phyloP scores from a whole-genome alignment of 345 rosid species.

The Physaria fendleri region DNA sequence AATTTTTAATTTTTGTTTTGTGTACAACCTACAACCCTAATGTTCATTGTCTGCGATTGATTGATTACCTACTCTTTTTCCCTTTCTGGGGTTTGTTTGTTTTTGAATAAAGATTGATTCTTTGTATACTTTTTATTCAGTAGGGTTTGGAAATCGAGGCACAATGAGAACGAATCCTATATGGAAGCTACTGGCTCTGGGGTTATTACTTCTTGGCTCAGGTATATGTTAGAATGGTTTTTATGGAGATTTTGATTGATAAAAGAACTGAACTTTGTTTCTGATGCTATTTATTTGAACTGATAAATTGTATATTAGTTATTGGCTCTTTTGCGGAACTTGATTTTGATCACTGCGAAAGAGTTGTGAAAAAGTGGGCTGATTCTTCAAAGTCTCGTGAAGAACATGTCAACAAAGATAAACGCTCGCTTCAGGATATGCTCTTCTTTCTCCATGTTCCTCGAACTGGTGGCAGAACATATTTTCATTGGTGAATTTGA shows the following conservation, averaged over 20 bases:
- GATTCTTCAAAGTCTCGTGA: slow-evolving; percentile 39
- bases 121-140: background rate
- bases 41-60: background rate
- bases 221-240: slow-evolving; percentile 36
- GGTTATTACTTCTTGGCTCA: slow-evolving; percentile 40
- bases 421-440: slow-evolving; percentile 62
- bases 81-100: slow-evolving; percentile 18
- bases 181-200: slow-evolving; percentile 34
- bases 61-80: background rate
- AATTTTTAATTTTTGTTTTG: background rate
- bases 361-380: slow-evolving; percentile 64
- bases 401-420: slow-evolving; percentile 45
- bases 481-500: slow-evolving; percentile 68
- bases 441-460: slow-evolving; percentile 93
- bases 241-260: background rate
- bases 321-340: slow-evolving; percentile 33
- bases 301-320: slow-evolving; percentile 29
- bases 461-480: slow-evolving; percentile 93
- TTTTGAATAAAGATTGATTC: background rate
- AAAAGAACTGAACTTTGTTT: background rate
- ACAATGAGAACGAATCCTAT: slow-evolving; percentile 39
- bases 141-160: slow-evolving; percentile 34
- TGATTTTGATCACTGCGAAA: slow-evolving; percentile 58
- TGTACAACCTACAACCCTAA: background rate
- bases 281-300: slow-evolving; percentile 6